phyloP scores from a whole-genome alignment of 2,329 filamentous ascomycete genomes.

The Sporothrix pseudoabietina region DNA sequence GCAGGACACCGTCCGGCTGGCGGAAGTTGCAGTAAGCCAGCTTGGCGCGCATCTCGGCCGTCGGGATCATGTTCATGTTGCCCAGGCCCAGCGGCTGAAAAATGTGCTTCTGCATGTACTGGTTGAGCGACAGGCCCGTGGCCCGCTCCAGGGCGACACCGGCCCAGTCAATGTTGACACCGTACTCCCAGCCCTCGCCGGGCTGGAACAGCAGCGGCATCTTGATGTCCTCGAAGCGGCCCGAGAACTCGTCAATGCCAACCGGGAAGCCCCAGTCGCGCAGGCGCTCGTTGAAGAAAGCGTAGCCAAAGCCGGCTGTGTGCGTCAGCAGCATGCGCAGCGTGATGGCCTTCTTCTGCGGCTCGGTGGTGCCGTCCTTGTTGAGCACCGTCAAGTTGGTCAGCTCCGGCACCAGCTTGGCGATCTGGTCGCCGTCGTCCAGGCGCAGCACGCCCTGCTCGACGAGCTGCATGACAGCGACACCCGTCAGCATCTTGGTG shows the following conservation, averaged over 20 bases:
- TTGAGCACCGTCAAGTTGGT: constrained; percentile 50
- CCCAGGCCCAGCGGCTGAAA: constrained; percentile 50
- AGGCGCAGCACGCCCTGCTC: constrained; percentile 53
- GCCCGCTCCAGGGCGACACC: constrained; percentile 49
- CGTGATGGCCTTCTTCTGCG: constrained; percentile 55
- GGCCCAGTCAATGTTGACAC: constrained; percentile 54
- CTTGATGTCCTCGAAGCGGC: constrained; percentile 48
- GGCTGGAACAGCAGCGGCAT: constrained; percentile 50
- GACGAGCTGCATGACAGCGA: constrained; percentile 61
- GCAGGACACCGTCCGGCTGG: constrained; percentile 46
- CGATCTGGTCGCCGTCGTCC: constrained; percentile 52
- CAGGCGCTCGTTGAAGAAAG: constrained; percentile 55
- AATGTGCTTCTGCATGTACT: constrained; percentile 50
- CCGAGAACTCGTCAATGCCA: constrained; percentile 61
- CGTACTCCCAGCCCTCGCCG: constrained; percentile 55
- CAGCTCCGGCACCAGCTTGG: constrained; percentile 54
- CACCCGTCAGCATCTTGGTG: constrained; percentile 57
- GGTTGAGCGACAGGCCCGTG: constrained; percentile 46
- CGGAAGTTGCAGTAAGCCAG: constrained; percentile 59
- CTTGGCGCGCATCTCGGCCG: constrained; percentile 52
- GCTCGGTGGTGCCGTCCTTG: constrained; percentile 44
- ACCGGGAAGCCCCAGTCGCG: constrained; percentile 51
- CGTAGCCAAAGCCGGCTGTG: constrained; percentile 60
- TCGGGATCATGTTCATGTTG: constrained; percentile 54
- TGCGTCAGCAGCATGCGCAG: constrained; percentile 61